Base-by-base conservation (phyloP, 2,329 filamentous ascomycete species). In the Ascosphaera apis region DNA sequence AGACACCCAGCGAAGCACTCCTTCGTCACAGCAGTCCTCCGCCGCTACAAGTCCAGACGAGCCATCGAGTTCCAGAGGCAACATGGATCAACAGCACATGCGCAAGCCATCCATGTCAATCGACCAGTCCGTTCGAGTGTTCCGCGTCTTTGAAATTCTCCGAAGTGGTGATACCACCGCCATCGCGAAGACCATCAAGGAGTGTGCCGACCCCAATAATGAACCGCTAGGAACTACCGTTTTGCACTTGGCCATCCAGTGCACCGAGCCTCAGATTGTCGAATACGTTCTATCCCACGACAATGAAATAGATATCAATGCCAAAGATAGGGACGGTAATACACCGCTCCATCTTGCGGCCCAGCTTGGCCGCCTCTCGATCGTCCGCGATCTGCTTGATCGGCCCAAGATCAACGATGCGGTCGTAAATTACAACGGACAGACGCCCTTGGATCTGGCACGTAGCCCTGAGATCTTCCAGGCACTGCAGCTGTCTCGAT, bases 391-490 rank as follows among this genome's bases (percentile, higher is more conserved):
- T 40, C 63, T 98, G 36, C 65, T 98, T 17, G 80, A 84, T 36
- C 76, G 82, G 45, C 69, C 74, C 32, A 72, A 68, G 33, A 80
- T 95, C 57, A 92, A 93, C 49, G 88, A 98, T 52, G 75, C 83
- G 4, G 63, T 91, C 34, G 63, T 75, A 37, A 98, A 98, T 57
- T 73, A 75, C 48, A 74, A 80, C 39, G 83, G 82, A 36, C 82
- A 84, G 48, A 69, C 83, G 3, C 75, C 88, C 3, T 69, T 95
- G 36, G 88, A 98, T 48, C 63, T 93, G 31, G 82, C 88, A 3
- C 74, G 84, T 28, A 93, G 75, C 17, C 82, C 88, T 1, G 86
- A 95, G 13, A 93, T 95, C 38, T 95, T 91, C 59, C 84, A 95
- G 56, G 76, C 86, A 48, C 66, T 98, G 36, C 88, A 98, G 55